Base-by-base conservation (phyloP, 495 filamentous ascomycete genomes). In the Aspergillus incahuasiensis region DNA sequence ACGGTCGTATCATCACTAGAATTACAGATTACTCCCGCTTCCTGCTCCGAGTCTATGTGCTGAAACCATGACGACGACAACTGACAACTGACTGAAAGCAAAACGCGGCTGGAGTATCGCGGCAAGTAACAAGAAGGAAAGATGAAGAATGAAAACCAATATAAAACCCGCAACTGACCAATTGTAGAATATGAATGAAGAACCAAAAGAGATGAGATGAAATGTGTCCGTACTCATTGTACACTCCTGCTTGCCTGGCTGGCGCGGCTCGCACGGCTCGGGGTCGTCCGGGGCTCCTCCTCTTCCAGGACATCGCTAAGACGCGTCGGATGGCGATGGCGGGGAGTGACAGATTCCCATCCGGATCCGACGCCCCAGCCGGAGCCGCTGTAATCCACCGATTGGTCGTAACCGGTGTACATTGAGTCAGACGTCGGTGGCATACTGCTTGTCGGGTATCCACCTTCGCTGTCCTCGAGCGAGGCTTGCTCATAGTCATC, bases 281-380 rank as follows among this genome's bases (percentile, higher is more conserved):
- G 76, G 59, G 75, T 85, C 34, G 82, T 84, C 40, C 82, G 71
- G 55, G 72, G 74, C 60, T 83, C 80, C 57, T 83, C 80, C 54
- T 82, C 79, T 48, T 98, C 94, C 9, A 94, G 78, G 11, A 98
- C 92, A 75, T 98, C 94, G 66, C 94, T 97, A 54, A 98, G 73
- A 50, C 94, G 77, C 3, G 92, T 97, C 0, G 92, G 92, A 72
- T 97, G 94, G 63, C 96, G 92, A 73, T 97, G 94, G 46, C 92
- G 79, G n/a, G 88, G 83, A 51, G 91, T 80, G 45, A 79, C 55
- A 8, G 78, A 68, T 49, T 94, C 90, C 92, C 91, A 97, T 8
- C 84, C 87, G 0, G 78, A 68, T 1, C 76, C 79, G 6, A 58
- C 59, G 8, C 86, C 85, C 73, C 87, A 94, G 12, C 84, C 87